Conservation (phyloP, 164 flowering plant genomes). For the Magnolia officinalis region DNA sequence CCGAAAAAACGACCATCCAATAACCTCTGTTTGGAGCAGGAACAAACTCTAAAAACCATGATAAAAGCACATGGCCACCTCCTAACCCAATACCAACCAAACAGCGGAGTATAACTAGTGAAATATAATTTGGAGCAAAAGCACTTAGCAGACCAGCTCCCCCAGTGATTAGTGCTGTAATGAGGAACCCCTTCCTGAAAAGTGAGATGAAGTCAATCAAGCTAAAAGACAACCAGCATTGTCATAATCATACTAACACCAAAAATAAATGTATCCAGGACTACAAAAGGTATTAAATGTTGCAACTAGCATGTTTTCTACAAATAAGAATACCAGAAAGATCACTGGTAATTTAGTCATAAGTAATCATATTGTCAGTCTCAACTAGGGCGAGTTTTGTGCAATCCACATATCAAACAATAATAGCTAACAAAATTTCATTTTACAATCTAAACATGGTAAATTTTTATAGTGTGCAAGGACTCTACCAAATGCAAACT, state of each 20-base stretch:
- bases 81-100: slow-evolving; percentile 85
- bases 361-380: no score
- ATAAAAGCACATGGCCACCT: slow-evolving; percentile 78
- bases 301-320: no score
- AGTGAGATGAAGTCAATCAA: background rate
- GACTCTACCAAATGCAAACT: background rate
- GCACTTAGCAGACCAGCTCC: slow-evolving; percentile 68
- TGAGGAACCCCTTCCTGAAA: slow-evolving; percentile 68
- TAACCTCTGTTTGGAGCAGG: slow-evolving; percentile 80
- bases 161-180: slow-evolving; percentile 60
- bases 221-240: background rate
- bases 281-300: background rate
- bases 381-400: no score
- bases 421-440: no score
- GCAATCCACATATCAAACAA: no score
- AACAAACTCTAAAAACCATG: slow-evolving; percentile 84
- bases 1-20: slow-evolving; percentile 78
- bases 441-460: no score
- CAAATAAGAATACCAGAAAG: no score
- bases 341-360: no score
- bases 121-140: slow-evolving; percentile 58
- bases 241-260: background rate
- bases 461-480: background rate
- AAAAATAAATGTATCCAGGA: background rate
- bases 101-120: slow-evolving; percentile 53